Base-by-base conservation (phyloP, 441 rosid species). In the Aleurites moluccanus region DNA sequence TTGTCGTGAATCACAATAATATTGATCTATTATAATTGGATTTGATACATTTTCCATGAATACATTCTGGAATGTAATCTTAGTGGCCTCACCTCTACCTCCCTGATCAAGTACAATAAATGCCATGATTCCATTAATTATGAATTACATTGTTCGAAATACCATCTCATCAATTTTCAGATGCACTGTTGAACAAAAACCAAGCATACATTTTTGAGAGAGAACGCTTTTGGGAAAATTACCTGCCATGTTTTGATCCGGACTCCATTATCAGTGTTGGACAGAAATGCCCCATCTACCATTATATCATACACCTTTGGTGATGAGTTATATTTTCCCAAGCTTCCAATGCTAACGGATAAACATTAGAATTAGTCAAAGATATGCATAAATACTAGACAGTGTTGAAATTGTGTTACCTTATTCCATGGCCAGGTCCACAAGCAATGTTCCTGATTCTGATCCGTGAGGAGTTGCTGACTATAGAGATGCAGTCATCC, bases 161-260 rank as follows among this genome's bases (percentile, higher is more conserved):
- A n/a, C 28, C 45, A 30, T 23, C 47, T n/a, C 2, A 52, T 25
- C 47, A 25, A 45, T 38, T 28, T 63, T 73, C 61, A 30, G 11
- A 64, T 4, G 42, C 28, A 38, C 13, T 4, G 10, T 20, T 18
- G n/a, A 1, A 50, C n/a, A 15, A 50, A 50, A 61, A 61, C 2
- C 0, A 20, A 65, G 13, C 25, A 14, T 2, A 2, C 11, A 35
- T 5, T 45, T 6, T 11, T 2, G 10, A 59, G 70, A 61, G 45
- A 71, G 30, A 59, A 13, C 64, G 59, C 63, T 66, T n/a, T 27
- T 63, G 30, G 69, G 64, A 75, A 67, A 67, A n/a, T 56, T 78
- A 89, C 99, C 99, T 92, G 98, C 99, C 99, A 92, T 69, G 99
- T 91, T 85, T 92, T 95, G 82, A 95, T 93, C 70, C 99, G 93